Conservation (phyloP, 2,329 filamentous ascomycete genomes). For the Apiospora sp. region DNA sequence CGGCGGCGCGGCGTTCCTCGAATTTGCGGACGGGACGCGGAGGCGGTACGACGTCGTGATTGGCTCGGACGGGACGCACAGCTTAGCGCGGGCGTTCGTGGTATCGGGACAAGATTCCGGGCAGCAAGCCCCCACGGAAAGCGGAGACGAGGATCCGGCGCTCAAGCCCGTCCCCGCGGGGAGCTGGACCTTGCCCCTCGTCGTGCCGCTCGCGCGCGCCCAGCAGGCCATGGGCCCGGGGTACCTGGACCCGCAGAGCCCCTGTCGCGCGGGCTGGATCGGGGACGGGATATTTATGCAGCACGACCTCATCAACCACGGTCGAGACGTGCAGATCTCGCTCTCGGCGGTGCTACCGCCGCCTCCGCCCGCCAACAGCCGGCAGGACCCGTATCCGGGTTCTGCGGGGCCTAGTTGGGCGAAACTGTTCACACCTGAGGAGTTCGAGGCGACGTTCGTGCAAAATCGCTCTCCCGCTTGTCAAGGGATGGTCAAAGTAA, state of each 20-base stretch:
- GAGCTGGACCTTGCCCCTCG: conserved; percentile 39
- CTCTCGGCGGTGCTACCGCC: conserved; percentile 23
- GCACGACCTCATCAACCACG: conserved; percentile 36
- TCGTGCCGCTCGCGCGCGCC: conserved; percentile 37
- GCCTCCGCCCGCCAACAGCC: conserved; percentile 27
- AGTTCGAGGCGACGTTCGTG: conserved; percentile 41
- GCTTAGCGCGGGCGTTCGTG: conserved; percentile 37
- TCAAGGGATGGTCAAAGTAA: conserved; percentile 40
- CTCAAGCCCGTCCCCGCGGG: conserved; percentile 35
- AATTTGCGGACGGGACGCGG: conserved; percentile 39
- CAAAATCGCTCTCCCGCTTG: conserved; percentile 34
- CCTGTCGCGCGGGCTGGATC: conserved; percentile 39
- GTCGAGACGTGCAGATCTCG: conserved; percentile 39
- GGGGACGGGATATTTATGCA: conserved; percentile 39
- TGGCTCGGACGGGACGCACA: conserved; percentile 38
- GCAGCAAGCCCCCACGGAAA: background rate
- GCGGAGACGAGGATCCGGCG: conserved; percentile 29
- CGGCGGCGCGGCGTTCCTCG: conserved; percentile 29
- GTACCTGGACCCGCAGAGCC: conserved; percentile 36
- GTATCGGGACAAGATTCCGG: conserved; percentile 28
- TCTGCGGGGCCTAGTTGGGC: conserved; percentile 33
- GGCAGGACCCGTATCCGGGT: conserved; percentile 3
- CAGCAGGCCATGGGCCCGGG: conserved; percentile 38
- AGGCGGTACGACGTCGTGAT: conserved; percentile 41
- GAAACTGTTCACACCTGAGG: conserved; percentile 40